Evolutionary conservation across 169 alveolate species (phyloP).

Genomic region (Plasmodium reichenowi): DNA sequence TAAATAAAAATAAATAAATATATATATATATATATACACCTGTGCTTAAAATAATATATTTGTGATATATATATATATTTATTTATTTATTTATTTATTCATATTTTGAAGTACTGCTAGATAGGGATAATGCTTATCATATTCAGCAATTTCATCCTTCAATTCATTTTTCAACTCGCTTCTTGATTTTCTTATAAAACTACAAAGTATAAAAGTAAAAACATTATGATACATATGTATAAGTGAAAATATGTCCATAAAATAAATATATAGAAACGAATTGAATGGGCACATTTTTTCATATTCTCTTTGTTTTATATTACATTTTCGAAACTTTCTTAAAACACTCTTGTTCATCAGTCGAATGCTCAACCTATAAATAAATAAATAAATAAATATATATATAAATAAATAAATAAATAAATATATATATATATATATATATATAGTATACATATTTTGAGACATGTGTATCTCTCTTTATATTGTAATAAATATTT

Average conservation of each 20-base stretch:
- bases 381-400: not conserved
- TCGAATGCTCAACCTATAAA: conserved; percentile 20
- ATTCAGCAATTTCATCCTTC: conserved; percentile 59
- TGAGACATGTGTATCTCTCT: not conserved
- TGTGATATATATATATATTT: conserved; percentile 8
- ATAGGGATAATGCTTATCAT: conserved; percentile 38
- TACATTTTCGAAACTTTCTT: conserved; percentile 69
- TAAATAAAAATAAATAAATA: not conserved
- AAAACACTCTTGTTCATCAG: conserved; percentile 56
- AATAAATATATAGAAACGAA: not conserved
- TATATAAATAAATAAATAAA: too few species aligned
- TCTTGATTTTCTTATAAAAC: conserved; percentile 44
- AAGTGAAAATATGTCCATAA: not conserved
- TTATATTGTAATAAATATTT: not conserved
- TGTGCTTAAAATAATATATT: not conserved
- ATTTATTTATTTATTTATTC: not conserved
- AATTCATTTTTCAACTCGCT: conserved; percentile 20
- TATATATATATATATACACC: conserved; percentile 1
- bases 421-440: not conserved
- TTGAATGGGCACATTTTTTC: not conserved
- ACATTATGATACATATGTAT: not conserved
- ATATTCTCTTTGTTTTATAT: not conserved
- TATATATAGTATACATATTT: not conserved
- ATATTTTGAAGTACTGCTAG: not conserved
- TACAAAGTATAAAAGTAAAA: not conserved